Evolutionary conservation across 768 basidiomycete species (phyloP), one percentile per base, ranked within the genome.

Genomic region (Termitomyces sp.): DNA sequence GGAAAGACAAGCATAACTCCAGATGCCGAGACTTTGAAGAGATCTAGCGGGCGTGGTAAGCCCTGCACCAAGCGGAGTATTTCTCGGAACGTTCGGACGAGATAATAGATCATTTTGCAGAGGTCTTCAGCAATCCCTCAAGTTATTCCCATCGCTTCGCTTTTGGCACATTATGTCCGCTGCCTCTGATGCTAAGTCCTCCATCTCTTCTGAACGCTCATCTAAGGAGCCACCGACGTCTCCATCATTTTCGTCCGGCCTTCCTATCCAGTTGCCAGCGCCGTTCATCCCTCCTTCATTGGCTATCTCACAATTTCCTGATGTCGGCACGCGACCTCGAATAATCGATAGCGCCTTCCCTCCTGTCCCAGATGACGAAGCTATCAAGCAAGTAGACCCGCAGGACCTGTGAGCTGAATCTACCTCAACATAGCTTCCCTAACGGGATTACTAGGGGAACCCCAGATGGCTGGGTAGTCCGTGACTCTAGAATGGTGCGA

Each of bases 401-500:
- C 57, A 58, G 22, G 57, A 58, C 35, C 28, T 43, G 57, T 58
- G 48, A 2, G 57, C 6, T 9, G 14, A 43, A 24, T 16, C 20
- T 24, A 16, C 20, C 47, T 48, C 16, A 11, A 14, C 14, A 1
- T 32, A 6, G n/a, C 35, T 7, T 40, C 14, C 22, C 45, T 45
- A 1, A 57, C 14, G 16, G 14, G 11, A 11, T 13, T n/a, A 24
- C 38, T 28, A 58, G 57, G 18, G 60, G 47, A 18, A 69, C 69
- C 10, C 68, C 70, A 1, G 71, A 71, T 49, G 52, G 55, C 32
- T 69, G 68, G 70, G 62, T 73, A 18, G 60, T 61, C 14, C 67
- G 72, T 52, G 73, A 76, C 61, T 57, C 63, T 26, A 62, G 66
- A 18, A 73, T 83, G 45, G 68, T 84, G 24, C 75, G 81, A 2